Evolutionary conservation across 225 moss, liverwort and hornwort species (phyloP).

Genomic region (Physcomitrellopsis africana): DNA sequence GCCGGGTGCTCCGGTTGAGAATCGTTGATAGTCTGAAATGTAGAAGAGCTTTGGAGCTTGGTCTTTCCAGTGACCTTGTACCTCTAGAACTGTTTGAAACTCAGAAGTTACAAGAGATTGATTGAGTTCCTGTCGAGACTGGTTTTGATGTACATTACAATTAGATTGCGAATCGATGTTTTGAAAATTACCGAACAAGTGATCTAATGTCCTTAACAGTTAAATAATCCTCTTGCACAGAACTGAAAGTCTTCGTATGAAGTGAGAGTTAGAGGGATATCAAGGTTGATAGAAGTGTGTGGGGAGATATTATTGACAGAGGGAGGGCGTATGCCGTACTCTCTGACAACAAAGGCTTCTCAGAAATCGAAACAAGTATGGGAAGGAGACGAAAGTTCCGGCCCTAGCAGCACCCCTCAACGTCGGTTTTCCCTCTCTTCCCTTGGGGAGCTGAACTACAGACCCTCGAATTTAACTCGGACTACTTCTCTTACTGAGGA

Average conservation of each 20-base stretch:
- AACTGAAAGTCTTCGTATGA: constrained; percentile 24
- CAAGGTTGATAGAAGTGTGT: constrained; percentile 28
- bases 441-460: constrained; percentile 48
- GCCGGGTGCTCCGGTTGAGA: constrained; percentile 33
- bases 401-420: constrained; percentile 34
- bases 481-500: constrained; percentile 48
- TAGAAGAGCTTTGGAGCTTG: constrained; percentile 33
- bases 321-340: constrained; percentile 60
- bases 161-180: constrained; percentile 3
- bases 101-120: constrained; percentile 33
- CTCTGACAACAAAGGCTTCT: constrained; percentile 53
- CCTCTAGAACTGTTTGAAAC: constrained; percentile 40
- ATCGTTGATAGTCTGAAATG: constrained; percentile 41
- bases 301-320: constrained; percentile 47
- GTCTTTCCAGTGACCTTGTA: constrained; percentile 34
- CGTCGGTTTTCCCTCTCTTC: constrained; percentile 50
- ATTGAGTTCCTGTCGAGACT: background rate
- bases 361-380: constrained; percentile 53
- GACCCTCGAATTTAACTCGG: constrained; percentile 47
- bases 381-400: constrained; percentile 65
- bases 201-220: constrained; percentile 25
- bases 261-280: constrained; percentile 32
- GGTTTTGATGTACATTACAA: constrained; percentile 19
- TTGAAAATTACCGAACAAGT: constrained; percentile 29
- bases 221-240: constrained; percentile 20